phyloP scores from a whole-genome alignment of 1,284 basidiomycete species.

The Pseudozyma sp. region DNA sequence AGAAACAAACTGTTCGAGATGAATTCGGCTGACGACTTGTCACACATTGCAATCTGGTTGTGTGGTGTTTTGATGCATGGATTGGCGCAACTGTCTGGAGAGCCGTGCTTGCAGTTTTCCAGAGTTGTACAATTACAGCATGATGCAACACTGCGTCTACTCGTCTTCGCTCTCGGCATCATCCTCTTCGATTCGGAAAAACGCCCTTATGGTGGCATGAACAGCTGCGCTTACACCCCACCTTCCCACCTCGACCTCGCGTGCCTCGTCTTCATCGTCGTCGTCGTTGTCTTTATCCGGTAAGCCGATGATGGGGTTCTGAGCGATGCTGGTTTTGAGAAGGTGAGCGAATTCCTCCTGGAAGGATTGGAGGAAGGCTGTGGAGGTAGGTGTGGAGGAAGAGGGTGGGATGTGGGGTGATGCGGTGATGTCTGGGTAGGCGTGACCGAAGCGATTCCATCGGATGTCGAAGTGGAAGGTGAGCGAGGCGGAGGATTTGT shows the following conservation, averaged over 20 bases:
- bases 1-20: too few relatives aligned
- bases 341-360: constrained; percentile 22
- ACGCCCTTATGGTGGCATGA: constrained; percentile 23
- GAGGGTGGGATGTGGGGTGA: constrained; percentile 5
- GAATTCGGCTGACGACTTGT: too few relatives aligned
- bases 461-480: constrained; percentile 15
- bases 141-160: not conserved
- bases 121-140: not conserved
- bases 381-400: not conserved
- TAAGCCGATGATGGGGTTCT: constrained; percentile 16
- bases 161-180: constrained; percentile 1
- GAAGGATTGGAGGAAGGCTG: constrained; percentile 10
- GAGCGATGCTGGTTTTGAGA: constrained; percentile 8
- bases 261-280: constrained; percentile 6
- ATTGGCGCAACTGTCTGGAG: too few relatives aligned
- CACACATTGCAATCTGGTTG: too few relatives aligned
- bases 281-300: constrained; percentile 16
- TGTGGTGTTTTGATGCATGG: too few relatives aligned
- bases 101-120: too few relatives aligned
- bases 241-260: constrained; percentile 6
- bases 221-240: constrained; percentile 20
- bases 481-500: constrained; percentile 12
- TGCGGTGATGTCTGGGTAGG: constrained; percentile 6
- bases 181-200: constrained; percentile 21
- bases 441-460: constrained; percentile 39